Percentiles rank a stretch among this genome's conserved stretches.
phyloP scores from a whole-genome alignment of 1,139 yeast species.

The Magnusiomyces sp. region DNA sequence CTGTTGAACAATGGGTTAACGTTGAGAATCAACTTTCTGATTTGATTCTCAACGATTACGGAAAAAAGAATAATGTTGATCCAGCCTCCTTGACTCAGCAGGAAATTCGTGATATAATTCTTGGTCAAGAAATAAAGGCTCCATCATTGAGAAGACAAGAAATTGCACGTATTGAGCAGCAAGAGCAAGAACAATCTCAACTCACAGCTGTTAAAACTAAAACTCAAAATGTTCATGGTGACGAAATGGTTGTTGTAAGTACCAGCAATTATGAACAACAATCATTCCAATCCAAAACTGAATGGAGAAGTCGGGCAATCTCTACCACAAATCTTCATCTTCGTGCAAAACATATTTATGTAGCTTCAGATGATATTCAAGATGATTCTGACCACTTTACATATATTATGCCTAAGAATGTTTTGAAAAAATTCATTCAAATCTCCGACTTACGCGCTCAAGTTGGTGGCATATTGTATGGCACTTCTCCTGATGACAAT shows the following conservation, averaged over 20 bases:
- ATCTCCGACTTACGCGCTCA: conserved; percentile 77
- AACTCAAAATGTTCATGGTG: conserved; percentile 91
- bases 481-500: conserved; percentile 64
- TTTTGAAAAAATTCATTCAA: conserved; percentile 68
- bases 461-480: conserved; percentile 74
- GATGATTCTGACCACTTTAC: conserved; percentile 51
- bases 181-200: conserved; percentile 38
- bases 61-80: conserved; percentile 76
- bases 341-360: conserved; percentile 70
- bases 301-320: conserved; percentile 87
- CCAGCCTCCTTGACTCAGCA: conserved; percentile 84
- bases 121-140: conserved; percentile 89
- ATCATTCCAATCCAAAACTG: conserved; percentile 73
- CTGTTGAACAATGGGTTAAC: conserved; percentile 84
- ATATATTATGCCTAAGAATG: conserved; percentile 72
- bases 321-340: conserved; percentile 65
- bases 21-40: conserved; percentile 86
- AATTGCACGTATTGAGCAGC: conserved; percentile 67
- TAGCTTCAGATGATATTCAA: conserved; percentile 50
- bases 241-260: conserved; percentile 88
- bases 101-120: conserved; percentile 85
- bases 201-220: conserved; percentile 75
- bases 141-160: conserved; percentile 80
- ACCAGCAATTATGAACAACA: conserved; percentile 85
- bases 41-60: conserved; percentile 75